These are phyloP conservation scores for Candida sonorensis DNA, from an alignment of 805 yeast species.

Conservation along the genomic window DNA sequence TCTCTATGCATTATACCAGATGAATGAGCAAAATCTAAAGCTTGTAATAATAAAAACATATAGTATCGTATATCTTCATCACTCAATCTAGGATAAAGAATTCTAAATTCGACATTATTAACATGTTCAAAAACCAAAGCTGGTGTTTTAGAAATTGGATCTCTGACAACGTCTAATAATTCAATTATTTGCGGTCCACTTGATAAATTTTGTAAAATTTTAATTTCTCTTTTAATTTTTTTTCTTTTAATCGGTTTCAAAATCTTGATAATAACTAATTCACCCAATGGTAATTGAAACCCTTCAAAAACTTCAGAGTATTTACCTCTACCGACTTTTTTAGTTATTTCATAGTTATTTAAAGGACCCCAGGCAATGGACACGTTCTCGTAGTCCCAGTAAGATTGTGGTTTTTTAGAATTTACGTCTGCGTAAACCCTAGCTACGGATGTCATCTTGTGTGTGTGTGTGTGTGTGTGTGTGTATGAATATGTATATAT, in stretches of 20 bases:
- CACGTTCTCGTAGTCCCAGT: slow-evolving; percentile 81
- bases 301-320: slow-evolving; percentile 95
- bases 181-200: slow-evolving; percentile 81
- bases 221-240: slow-evolving; percentile 85
- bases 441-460: slow-evolving; percentile 15
- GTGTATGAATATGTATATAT: no score
- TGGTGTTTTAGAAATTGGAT: slow-evolving; percentile 74
- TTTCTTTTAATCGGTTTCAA: slow-evolving; percentile 89
- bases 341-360: slow-evolving; percentile 55
- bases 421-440: slow-evolving; percentile 75
- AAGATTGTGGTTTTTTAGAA: slow-evolving; percentile 56
- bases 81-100: slow-evolving; percentile 71
- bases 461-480: neutral
- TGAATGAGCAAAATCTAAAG: slow-evolving; percentile 84
- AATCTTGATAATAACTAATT: slow-evolving; percentile 76
- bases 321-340: slow-evolving; percentile 87
- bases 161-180: slow-evolving; percentile 74
- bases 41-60: slow-evolving; percentile 72
- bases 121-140: slow-evolving; percentile 83
- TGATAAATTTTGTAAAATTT: slow-evolving; percentile 75
- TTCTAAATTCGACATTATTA: slow-evolving; percentile 75
- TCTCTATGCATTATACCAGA: slow-evolving; percentile 96
- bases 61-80: slow-evolving; percentile 75
- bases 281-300: slow-evolving; percentile 55
- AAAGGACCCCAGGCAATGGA: slow-evolving; percentile 56